Evolutionary conservation across 805 yeast genomes (phyloP), one percentile per base, ranked within the genome.

Genomic region (Candida peoriensis): DNA sequence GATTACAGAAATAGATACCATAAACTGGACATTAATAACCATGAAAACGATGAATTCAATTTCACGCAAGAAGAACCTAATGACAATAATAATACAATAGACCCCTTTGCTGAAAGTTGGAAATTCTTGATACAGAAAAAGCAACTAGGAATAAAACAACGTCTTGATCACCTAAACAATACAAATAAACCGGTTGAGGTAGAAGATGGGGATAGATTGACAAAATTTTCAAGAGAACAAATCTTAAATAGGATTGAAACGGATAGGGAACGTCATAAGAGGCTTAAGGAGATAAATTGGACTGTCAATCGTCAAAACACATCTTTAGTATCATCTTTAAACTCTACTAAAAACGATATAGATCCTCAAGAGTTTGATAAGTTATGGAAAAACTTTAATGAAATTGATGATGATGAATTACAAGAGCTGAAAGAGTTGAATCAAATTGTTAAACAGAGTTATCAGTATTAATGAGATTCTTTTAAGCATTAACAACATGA

Each of bases 191-290:
- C 20, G 10, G 24, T 22, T 3, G 32, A 32, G 13, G 20, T 32
- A 22, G 28, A 24, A 5, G 10, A 34, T 14, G 12, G 26, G 16
- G n/a, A n/a, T n/a, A n/a, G n/a, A n/a, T n/a, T n/a, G n/a, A 25
- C 34, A 11, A 14, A 8, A 7, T 42, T 63, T 19, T 47, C 67
- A 2, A 53, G 52, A 22, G 70, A 76, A 30, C 86, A 81, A 45
- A 76, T 84, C 13, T 54, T 87, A 13, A 70, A 75, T 24, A 64
- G 97, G 40, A 87, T 90, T 80, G 97, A 90, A 54, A 89, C 81
- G 42, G 97, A 90, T 55, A 66, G 98, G 46, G 98, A 90, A 55
- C 66, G 95, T 38, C 88, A 86, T 51, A 90, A 90, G 54, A 71
- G 84, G 44, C 73, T 82, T 11, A 87, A 89, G 47, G 97, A 90